Conservation (phyloP, 805 yeast species). For the Lipomyces kockii region DNA sequence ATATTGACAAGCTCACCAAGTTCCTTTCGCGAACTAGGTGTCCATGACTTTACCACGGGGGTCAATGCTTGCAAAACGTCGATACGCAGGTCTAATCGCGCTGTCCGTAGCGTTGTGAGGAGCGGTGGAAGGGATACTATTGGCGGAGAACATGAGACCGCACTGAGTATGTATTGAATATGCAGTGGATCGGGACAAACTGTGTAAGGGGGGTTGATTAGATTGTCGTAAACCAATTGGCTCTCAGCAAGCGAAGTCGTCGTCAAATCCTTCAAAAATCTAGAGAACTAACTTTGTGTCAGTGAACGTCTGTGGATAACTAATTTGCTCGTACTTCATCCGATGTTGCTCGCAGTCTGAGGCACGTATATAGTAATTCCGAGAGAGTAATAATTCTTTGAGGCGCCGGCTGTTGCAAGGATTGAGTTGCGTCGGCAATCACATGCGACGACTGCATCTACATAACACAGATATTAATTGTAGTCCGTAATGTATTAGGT, state of each 20-base stretch:
- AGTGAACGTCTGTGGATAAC: background rate
- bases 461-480: background rate
- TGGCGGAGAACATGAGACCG: slow-evolving; percentile 10
- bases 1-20: background rate
- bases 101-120: slow-evolving; percentile 5
- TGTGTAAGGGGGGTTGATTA: slow-evolving; percentile 20
- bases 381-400: background rate
- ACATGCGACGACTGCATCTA: background rate
- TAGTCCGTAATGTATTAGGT: background rate
- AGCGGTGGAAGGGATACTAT: slow-evolving; percentile 17
- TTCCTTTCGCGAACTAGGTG: background rate
- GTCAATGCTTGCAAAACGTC: slow-evolving; percentile 20
- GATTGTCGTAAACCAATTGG: slow-evolving; percentile 11
- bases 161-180: slow-evolving; percentile 17
- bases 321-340: background rate
- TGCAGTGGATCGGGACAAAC: slow-evolving; percentile 31
- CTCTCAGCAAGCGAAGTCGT: background rate
- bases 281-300: background rate
- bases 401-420: background rate
- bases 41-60: slow-evolving; percentile 5
- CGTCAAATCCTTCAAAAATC: background rate
- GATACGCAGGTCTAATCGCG: background rate
- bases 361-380: background rate
- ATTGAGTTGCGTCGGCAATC: background rate
- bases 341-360: background rate